These are phyloP conservation scores for Neovahlkampfia damariscottae DNA, from an alignment of 78 protist genomes.

Conservation along the genomic window DNA sequence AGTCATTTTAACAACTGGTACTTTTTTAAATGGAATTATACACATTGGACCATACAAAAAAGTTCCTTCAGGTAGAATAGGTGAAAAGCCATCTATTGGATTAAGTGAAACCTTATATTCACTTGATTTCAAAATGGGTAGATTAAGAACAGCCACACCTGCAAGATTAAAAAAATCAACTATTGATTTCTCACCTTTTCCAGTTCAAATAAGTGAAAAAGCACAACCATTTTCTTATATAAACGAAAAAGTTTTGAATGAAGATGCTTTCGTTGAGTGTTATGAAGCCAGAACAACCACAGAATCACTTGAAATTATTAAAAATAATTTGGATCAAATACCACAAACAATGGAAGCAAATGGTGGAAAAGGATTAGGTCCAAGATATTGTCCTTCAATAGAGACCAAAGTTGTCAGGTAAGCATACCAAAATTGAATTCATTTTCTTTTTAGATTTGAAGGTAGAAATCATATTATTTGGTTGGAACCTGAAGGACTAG, in stretches of 20 bases:
- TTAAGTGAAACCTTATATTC: slow-evolving; percentile 39
- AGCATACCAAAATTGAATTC: slow-evolving; percentile 19
- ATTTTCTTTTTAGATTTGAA: no score
- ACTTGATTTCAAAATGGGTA: slow-evolving; percentile 50
- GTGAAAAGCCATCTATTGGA: slow-evolving; percentile 53
- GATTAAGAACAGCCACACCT: slow-evolving; percentile 56
- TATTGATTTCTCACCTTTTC: slow-evolving; percentile 15
- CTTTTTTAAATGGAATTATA: slow-evolving; percentile 79
- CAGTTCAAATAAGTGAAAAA: slow-evolving; percentile 53
- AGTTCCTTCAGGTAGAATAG: slow-evolving; percentile 27
- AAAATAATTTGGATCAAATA: slow-evolving; percentile 15
- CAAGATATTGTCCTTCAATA: slow-evolving; percentile 85
- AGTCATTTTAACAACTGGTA: slow-evolving; percentile 85
- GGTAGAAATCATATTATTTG: slow-evolving; percentile 55
- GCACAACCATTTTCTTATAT: slow-evolving; percentile 63
- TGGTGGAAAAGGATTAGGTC: slow-evolving; percentile 66
- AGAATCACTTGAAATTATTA: slow-evolving; percentile 45
- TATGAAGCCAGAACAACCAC: slow-evolving; percentile 59
- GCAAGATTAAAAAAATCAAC: background rate
- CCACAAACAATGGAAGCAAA: slow-evolving; percentile 40
- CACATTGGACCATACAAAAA: slow-evolving; percentile 46
- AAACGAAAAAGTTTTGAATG: slow-evolving; percentile 11
- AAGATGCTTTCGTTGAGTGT: slow-evolving; percentile 33
- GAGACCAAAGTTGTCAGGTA: slow-evolving; percentile 45
- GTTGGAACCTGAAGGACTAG: slow-evolving; percentile 87